Percentiles rank a stretch among this genome's conserved stretches.
phyloP scores from a whole-genome alignment of 495 filamentous ascomycete genomes.

The Aspergillus nanangensis region DNA sequence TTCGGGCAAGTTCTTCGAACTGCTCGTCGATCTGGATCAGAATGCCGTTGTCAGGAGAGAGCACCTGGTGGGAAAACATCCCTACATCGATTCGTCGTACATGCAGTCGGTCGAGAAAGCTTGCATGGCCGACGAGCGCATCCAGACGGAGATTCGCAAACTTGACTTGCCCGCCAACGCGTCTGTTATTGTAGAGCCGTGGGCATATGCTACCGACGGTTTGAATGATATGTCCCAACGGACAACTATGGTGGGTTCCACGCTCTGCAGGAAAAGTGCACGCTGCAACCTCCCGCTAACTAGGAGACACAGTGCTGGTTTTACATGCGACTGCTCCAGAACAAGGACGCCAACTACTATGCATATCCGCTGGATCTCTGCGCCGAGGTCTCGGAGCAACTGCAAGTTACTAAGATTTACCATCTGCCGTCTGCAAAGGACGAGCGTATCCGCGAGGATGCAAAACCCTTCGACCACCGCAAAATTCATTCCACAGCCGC shows the following conservation, averaged over 20 bases:
- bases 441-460: not conserved
- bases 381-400: conserved; percentile 57
- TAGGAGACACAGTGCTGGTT: conserved; percentile 22
- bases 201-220: conserved; percentile 23
- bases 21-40: no score
- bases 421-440: no score
- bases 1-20: not conserved
- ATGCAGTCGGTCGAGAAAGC: conserved; percentile 18
- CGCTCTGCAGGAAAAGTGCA: no score
- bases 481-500: conserved; percentile 44
- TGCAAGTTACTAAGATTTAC: conserved; percentile 50
- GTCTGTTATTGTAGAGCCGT: conserved; percentile 11
- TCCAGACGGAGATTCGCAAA: conserved; percentile 12
- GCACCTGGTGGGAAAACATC: no score
- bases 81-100: no score
- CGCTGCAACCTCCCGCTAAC: not conserved
- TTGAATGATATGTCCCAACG: conserved; percentile 28
- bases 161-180: conserved; percentile 11
- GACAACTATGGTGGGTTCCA: conserved; percentile 25
- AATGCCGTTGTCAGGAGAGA: no score
- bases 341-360: conserved; percentile 61
- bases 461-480: conserved; percentile 19
- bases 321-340: conserved; percentile 21
- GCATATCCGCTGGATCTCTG: conserved; percentile 68
- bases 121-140: conserved; percentile 5